Evolutionary conservation across 805 yeast species (phyloP), one percentile per base, ranked within the genome.

Genomic region (Cyberlindnera galapagoensis): DNA sequence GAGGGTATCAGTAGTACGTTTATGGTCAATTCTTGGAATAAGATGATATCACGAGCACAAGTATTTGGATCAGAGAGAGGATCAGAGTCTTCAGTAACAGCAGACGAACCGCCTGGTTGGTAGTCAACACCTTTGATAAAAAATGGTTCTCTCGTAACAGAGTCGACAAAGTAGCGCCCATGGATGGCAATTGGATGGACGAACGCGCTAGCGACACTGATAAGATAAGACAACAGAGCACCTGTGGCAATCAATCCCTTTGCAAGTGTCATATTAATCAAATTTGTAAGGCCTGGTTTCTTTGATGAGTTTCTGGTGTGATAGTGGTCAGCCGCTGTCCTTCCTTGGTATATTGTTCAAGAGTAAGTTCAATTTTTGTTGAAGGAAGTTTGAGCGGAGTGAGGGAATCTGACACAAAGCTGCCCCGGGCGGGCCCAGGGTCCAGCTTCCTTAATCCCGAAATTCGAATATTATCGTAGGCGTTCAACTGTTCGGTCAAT

Each of bases 81-180:
- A 52, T 90, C 97, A 8, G 46, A 52, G 6, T 48, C 39, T 4
- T 49, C 57, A n/a, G 62, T 62, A 16, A 76, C 77, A 0, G 78
- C 88, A 0, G 95, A 78, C 0, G 95, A 79, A 0, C 97, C 97
- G 8, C 97, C 97, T 0, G 97, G 97, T 51, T 90, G 97, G 52
- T 88, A 88, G 56, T 90, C 97, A 2, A 90, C 82, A 13, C 97
- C 97, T 56, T 74, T 79, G 22, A 88, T 69, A 46, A 68, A 78
- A 51, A 90, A 88, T 7, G 88, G 88, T 39, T 78, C 76, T 21
- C 72, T 65, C 1, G 94, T 83, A 6, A 75, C 71, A 2, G 86
- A 67, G 47, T 88, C 87, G 31, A 76, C 67, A 49, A 90, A 90
- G 47, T 78, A 81, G 19, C 76, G 73, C 2, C 85, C 92, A 35